Percentiles rank a stretch among this genome's conserved stretches.
Conservation (phyloP, 352 stramenopile genomes). For the Pythium volutum region DNA sequence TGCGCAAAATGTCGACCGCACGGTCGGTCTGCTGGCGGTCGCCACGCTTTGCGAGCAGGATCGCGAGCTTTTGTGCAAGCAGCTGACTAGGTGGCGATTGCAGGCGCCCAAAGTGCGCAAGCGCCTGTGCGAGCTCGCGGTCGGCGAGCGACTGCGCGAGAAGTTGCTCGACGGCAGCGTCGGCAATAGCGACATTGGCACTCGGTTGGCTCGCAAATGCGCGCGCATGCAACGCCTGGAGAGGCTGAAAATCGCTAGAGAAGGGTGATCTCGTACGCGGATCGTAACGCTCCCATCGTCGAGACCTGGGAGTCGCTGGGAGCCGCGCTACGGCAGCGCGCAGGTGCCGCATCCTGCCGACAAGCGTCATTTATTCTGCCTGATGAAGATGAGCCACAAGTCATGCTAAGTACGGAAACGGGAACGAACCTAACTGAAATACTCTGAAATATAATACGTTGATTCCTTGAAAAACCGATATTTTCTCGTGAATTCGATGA, state of each 20-base stretch:
- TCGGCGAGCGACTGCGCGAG: constrained; percentile 20
- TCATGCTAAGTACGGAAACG: neutral
- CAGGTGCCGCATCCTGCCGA: neutral
- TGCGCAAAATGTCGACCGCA: constrained; percentile 27
- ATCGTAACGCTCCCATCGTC: neutral
- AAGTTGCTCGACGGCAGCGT: neutral
- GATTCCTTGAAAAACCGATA: neutral
- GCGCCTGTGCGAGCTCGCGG: constrained; percentile 17
- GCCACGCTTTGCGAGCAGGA: constrained; percentile 31
- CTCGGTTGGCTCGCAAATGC: constrained; percentile 4
- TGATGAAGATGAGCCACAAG: neutral
- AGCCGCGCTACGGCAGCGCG: neutral
- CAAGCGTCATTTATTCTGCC: neutral
- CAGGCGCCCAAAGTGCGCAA: constrained; percentile 27
- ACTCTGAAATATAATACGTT: neutral
- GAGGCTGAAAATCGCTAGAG: neutral
- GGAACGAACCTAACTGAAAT: neutral
- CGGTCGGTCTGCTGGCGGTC: constrained; percentile 16
- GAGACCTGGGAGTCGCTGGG: neutral
- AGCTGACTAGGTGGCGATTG: constrained; percentile 18
- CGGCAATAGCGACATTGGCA: neutral
- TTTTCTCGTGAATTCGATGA: neutral
- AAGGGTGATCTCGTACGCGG: too few species aligned
- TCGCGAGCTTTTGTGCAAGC: constrained; percentile 31
- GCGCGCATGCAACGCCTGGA: neutral